A percentile compares a stretch with the other conserved stretches of the same genome.
phyloP scores from a whole-genome alignment of 768 basidiomycete genomes.

The Mycena epipterygia region DNA sequence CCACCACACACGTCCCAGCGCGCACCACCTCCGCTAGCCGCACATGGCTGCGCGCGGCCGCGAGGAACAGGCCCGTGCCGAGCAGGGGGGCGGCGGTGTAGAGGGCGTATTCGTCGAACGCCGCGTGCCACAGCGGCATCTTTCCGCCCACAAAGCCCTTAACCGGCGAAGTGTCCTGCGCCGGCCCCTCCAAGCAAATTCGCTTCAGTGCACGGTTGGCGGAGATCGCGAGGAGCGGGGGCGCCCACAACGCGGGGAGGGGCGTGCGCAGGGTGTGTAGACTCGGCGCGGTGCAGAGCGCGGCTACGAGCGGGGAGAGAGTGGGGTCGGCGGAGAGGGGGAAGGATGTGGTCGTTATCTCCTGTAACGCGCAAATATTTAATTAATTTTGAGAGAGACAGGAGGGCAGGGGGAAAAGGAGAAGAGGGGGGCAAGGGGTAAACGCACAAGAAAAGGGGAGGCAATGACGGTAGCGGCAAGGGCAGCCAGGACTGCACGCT shows the following conservation, averaged over 20 bases:
- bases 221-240: constrained; percentile 61
- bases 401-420: background rate
- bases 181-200: constrained; percentile 12
- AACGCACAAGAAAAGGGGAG: constrained; percentile 67
- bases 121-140: constrained; percentile 7
- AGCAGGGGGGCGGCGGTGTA: constrained; percentile 48
- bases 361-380: constrained; percentile 51
- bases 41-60: constrained; percentile 65
- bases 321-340: constrained; percentile 65
- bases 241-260: constrained; percentile 70
- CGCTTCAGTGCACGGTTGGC: constrained; percentile 56
- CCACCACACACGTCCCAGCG: background rate
- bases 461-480: constrained; percentile 58
- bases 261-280: constrained; percentile 66
- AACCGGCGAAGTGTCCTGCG: background rate
- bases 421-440: background rate
- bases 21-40: constrained; percentile 67
- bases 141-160: no score
- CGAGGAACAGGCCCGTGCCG: constrained; percentile 69
- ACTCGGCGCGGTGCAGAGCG: constrained; percentile 55
- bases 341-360: constrained; percentile 67
- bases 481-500: constrained; percentile 58
- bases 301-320: constrained; percentile 47
- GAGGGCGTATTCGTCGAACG: constrained; percentile 15
- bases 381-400: background rate